Evolutionary conservation across 768 basidiomycete species (phyloP).

Genomic region (Calocybe indica): DNA sequence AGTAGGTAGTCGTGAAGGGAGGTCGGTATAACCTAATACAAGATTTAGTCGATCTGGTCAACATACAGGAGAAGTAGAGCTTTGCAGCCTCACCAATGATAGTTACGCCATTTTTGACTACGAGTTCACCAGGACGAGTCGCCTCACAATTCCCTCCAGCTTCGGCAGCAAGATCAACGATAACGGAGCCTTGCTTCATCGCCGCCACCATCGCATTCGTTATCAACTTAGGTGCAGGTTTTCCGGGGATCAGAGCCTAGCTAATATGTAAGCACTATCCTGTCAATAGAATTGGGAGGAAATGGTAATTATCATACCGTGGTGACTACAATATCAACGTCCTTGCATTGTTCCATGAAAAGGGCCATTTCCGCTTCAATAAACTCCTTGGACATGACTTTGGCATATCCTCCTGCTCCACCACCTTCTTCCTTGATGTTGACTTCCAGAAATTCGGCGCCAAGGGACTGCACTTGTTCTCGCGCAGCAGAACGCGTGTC

Average conservation of each 20-base stretch:
- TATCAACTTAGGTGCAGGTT: conserved; percentile 81
- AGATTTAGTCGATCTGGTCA: neutral
- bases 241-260: conserved; percentile 80
- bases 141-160: conserved; percentile 87
- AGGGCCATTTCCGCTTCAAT: conserved; percentile 85
- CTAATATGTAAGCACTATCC: neutral
- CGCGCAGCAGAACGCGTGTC: conserved; percentile 81
- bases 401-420: conserved; percentile 82
- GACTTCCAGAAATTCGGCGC: conserved; percentile 88
- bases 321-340: conserved; percentile 86
- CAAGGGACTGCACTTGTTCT: conserved; percentile 87
- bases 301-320: conserved; percentile 40
- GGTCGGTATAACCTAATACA: conserved; percentile 67
- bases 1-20: conserved; percentile 84
- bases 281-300: neutral
- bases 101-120: conserved; percentile 69
- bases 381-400: conserved; percentile 88
- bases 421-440: conserved; percentile 74
- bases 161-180: conserved; percentile 85
- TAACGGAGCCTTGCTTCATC: conserved; percentile 91
- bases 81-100: conserved; percentile 54
- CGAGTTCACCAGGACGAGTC: conserved; percentile 71
- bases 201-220: conserved; percentile 80
- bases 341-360: conserved; percentile 83
- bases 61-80: no score